Evolutionary conservation across 768 basidiomycete species (phyloP).

Genomic region (Mycena filopes): DNA sequence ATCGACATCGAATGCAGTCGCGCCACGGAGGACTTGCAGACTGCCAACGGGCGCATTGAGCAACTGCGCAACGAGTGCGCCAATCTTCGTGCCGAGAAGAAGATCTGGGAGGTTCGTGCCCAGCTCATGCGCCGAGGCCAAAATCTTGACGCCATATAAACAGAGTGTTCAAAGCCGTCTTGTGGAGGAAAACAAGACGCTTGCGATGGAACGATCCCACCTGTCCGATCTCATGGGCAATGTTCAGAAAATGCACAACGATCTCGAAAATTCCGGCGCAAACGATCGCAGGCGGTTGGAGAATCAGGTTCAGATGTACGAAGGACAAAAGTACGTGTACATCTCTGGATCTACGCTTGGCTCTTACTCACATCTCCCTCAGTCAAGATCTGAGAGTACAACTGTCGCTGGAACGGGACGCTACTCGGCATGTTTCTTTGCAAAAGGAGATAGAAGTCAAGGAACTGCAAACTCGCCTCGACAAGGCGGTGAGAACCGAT

Average conservation of each 20-base stretch:
- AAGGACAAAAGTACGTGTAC: constrained; percentile 75
- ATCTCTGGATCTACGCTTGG: too few relatives aligned
- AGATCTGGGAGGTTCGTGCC: constrained; percentile 84
- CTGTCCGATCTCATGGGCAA: constrained; percentile 89
- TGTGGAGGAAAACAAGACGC: constrained; percentile 84
- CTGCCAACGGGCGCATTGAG: constrained; percentile 70
- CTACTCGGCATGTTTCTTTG: constrained; percentile 74
- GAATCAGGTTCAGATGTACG: constrained; percentile 79
- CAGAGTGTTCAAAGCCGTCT: constrained; percentile 85
- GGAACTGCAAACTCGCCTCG: constrained; percentile 77
- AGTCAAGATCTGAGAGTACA: constrained; percentile 83
- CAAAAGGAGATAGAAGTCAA: constrained; percentile 86
- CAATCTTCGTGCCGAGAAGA: constrained; percentile 92
- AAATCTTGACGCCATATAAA: constrained; percentile 21
- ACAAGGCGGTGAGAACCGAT: constrained; percentile 66
- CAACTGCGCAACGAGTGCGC: constrained; percentile 87
- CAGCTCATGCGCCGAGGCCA: background rate
- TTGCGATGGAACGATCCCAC: constrained; percentile 85
- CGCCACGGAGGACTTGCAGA: constrained; percentile 71
- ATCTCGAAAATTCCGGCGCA: constrained; percentile 84
- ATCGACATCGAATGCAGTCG: constrained; percentile 81
- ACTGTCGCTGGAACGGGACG: constrained; percentile 79
- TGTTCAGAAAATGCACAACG: constrained; percentile 90
- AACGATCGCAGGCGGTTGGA: constrained; percentile 88
- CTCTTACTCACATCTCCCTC: constrained; percentile 6